Percentiles rank a stretch among this genome's conserved stretches.
Evolutionary conservation across 108 stramenopile genomes (phyloP).

Genomic region (Pelagomonas calceolata): DNA sequence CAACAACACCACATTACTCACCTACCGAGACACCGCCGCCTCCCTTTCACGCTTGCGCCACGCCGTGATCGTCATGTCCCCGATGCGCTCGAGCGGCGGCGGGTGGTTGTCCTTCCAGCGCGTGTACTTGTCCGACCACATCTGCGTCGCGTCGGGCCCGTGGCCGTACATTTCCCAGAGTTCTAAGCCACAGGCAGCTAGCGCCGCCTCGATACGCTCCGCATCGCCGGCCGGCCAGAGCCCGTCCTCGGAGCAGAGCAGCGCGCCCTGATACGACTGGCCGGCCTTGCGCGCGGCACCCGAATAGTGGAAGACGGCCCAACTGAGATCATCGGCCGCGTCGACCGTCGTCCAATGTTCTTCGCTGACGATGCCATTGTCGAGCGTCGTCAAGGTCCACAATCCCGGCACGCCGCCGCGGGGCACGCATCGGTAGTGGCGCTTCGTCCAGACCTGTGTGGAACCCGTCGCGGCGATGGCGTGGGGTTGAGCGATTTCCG

Average conservation of each 20-base stretch:
- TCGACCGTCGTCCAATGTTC: constrained; percentile 87
- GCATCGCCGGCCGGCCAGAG: constrained; percentile 44
- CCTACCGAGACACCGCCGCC: too few species aligned
- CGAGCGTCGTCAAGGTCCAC: constrained; percentile 61
- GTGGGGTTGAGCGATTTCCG: too few species aligned
- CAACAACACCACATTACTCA: too few species aligned
- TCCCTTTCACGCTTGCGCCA: not conserved
- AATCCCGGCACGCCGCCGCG: constrained; percentile 36
- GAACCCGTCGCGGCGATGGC: too few species aligned
- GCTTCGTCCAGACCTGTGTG: too few species aligned
- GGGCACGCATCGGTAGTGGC: constrained; percentile 54
- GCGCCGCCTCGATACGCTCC: constrained; percentile 40
- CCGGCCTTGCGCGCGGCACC: constrained; percentile 82
- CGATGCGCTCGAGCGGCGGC: constrained; percentile 8
- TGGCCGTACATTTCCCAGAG: constrained; percentile 69
- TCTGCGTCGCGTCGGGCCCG: not conserved
- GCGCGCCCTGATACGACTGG: constrained; percentile 71
- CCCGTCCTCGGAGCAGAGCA: constrained; percentile 80
- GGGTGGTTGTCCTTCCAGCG: not conserved
- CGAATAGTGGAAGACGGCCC: constrained; percentile 81
- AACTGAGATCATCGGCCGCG: constrained; percentile 76
- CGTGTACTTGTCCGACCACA: not conserved
- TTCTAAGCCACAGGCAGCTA: constrained; percentile 64
- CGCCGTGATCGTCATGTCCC: not conserved
- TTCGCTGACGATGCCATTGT: constrained; percentile 70